phyloP scores from a whole-genome alignment of 805 yeast genomes.

The Starmerella vaccinii region DNA sequence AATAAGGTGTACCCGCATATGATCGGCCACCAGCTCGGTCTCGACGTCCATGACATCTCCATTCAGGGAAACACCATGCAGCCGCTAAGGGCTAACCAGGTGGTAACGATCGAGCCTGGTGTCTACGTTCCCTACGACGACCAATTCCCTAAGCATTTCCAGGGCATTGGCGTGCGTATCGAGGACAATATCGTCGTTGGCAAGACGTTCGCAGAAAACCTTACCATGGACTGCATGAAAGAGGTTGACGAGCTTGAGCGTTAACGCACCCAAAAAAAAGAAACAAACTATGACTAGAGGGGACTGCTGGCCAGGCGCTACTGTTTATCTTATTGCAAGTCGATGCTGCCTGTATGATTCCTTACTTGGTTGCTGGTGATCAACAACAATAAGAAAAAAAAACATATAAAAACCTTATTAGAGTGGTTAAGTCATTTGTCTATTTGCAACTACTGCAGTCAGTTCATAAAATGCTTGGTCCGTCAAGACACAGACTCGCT shows the following conservation, averaged over 20 bases:
- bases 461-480: background rate
- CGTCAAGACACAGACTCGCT: background rate
- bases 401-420: background rate
- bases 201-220: slow-evolving; percentile 41
- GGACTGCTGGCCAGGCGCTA: too few species aligned
- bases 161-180: slow-evolving; percentile 85
- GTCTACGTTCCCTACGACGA: slow-evolving; percentile 70
- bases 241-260: slow-evolving; percentile 48
- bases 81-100: slow-evolving; percentile 55
- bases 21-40: slow-evolving; percentile 89
- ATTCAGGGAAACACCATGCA: slow-evolving; percentile 28
- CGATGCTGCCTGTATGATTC: too few species aligned
- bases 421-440: background rate
- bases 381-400: too few species aligned
- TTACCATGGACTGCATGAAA: slow-evolving; percentile 77
- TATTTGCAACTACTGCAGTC: slow-evolving; percentile 3
- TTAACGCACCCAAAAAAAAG: background rate
- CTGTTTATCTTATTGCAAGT: too few species aligned
- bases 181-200: slow-evolving; percentile 93
- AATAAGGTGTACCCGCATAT: slow-evolving; percentile 73
- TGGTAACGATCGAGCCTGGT: slow-evolving; percentile 93
- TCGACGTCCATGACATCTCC: slow-evolving; percentile 50
- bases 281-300: background rate
- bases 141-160: slow-evolving; percentile 64
- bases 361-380: background rate